These are phyloP conservation scores for Pholiota conissans DNA, from an alignment of 768 basidiomycete genomes.

Conservation along the genomic window DNA sequence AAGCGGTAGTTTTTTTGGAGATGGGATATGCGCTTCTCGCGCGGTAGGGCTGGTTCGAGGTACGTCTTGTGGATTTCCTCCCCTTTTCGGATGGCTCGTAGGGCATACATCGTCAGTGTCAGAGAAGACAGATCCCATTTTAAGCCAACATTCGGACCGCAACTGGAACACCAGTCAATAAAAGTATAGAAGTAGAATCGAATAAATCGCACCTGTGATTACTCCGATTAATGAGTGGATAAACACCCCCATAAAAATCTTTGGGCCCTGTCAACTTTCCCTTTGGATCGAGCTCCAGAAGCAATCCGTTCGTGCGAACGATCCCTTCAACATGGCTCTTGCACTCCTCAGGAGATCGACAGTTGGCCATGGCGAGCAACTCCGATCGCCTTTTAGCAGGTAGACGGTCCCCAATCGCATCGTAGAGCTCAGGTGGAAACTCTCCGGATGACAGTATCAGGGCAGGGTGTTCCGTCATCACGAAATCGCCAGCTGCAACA, in stretches of 20 bases:
- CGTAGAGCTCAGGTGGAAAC: conserved; percentile 28
- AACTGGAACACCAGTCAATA: conserved; percentile 25
- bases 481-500: conserved; percentile 32
- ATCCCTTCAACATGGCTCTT: conserved; percentile 39
- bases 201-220: conserved; percentile 40
- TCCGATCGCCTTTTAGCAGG: conserved; percentile 23
- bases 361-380: conserved; percentile 33
- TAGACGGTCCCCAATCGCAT: conserved; percentile 28
- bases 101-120: conserved; percentile 39
- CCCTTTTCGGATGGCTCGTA: conserved; percentile 34
- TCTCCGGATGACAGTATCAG: conserved; percentile 35
- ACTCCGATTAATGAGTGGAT: conserved; percentile 39
- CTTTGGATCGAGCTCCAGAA: conserved; percentile 33
- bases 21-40: conserved; percentile 30
- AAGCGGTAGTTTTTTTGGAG: conserved; percentile 42
- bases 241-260: conserved; percentile 41
- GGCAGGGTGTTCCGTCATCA: conserved; percentile 40
- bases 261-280: conserved; percentile 18
- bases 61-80: conserved; percentile 50
- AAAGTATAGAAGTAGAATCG: not conserved
- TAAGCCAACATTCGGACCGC: conserved; percentile 42
- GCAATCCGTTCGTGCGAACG: conserved; percentile 41
- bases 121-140: conserved; percentile 42
- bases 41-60: conserved; percentile 37
- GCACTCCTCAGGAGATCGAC: conserved; percentile 31